Conservation (phyloP, 2,329 filamentous ascomycete genomes). For the Fusarium begoniae region DNA sequence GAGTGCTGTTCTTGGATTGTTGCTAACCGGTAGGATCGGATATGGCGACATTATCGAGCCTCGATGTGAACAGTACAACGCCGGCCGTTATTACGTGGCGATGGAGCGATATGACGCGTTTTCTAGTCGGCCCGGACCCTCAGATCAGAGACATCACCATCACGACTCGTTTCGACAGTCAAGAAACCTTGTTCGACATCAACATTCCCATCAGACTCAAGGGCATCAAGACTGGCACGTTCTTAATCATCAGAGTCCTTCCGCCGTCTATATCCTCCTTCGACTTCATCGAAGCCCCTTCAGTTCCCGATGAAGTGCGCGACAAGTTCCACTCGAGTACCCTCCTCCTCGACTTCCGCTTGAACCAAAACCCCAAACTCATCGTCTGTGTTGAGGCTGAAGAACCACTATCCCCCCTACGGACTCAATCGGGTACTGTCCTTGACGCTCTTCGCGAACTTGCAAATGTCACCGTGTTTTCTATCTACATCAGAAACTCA, state of each 20-base stretch:
- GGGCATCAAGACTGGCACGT: neutral
- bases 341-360: neutral
- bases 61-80: neutral
- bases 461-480: neutral
- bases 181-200: neutral
- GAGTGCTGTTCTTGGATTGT: neutral
- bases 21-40: neutral
- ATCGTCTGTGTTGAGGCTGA: conserved; percentile 3
- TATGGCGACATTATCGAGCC: neutral
- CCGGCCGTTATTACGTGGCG: conserved; percentile 7
- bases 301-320: neutral
- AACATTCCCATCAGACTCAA: conserved; percentile 19
- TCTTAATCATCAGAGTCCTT: neutral
- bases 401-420: conserved; percentile 8
- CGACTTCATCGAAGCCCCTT: neutral
- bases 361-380: neutral
- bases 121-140: neutral
- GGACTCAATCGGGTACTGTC: conserved; percentile 14
- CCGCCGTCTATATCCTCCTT: conserved; percentile 3
- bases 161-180: conserved; percentile 12
- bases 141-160: conserved; percentile 8
- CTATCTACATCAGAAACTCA: conserved; percentile 7
- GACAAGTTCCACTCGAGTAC: conserved; percentile 2
- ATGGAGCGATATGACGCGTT: neutral
- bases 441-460: conserved; percentile 21